phyloP scores from a whole-genome alignment of 768 basidiomycete genomes.

The Mycena indigotica region DNA sequence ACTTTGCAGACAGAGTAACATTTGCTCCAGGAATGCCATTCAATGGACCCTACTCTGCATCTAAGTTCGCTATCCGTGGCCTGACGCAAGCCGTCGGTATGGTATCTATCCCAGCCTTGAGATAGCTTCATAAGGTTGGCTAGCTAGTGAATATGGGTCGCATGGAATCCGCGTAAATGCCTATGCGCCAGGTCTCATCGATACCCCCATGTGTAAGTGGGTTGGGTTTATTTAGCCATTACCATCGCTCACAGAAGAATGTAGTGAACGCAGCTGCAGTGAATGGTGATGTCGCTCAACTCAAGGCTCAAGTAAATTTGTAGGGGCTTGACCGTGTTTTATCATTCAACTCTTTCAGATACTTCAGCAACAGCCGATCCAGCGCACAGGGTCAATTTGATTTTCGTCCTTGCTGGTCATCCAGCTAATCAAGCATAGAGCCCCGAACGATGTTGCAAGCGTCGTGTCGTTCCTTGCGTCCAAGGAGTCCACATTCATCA shows the following conservation, averaged over 20 bases:
- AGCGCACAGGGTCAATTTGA: not conserved
- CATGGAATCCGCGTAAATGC: constrained; percentile 29
- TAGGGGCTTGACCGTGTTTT: not conserved
- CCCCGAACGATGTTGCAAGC: constrained; percentile 26
- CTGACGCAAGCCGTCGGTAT: constrained; percentile 16
- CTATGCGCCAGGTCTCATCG: constrained; percentile 25
- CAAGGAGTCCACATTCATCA: constrained; percentile 31
- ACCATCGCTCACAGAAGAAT: not conserved
- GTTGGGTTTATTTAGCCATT: too few species aligned
- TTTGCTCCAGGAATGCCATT: not conserved
- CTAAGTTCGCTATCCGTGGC: constrained; percentile 31
- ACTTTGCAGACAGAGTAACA: not conserved
- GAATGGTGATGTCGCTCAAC: not conserved
- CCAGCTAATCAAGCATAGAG: not conserved
- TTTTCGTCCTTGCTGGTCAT: not conserved
- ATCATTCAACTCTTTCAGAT: not conserved
- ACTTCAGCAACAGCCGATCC: not conserved
- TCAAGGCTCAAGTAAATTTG: not conserved
- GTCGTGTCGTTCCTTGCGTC: constrained; percentile 34
- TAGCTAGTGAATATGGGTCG: constrained; percentile 22
- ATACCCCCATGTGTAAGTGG: constrained; percentile 16
- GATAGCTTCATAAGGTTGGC: not conserved
- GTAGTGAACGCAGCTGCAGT: not conserved
- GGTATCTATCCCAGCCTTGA: not conserved
- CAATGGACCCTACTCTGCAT: constrained; percentile 28